Evolutionary conservation across 163 green algal species (phyloP).

Genomic region (Chlorella variabilis): DNA sequence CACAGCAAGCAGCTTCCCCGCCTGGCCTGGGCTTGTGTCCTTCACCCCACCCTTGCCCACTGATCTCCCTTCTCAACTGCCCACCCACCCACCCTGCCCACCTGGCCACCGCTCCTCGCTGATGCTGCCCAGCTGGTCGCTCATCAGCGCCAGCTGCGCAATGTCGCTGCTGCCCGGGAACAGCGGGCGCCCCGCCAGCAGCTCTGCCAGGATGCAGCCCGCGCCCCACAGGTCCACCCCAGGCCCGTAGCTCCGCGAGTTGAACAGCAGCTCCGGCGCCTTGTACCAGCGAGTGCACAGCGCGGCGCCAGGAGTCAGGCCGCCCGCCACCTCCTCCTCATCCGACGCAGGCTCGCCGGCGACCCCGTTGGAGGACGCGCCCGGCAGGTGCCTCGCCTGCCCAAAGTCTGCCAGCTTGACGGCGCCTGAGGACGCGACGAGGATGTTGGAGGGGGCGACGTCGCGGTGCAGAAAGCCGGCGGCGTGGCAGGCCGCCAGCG

Average conservation of each 20-base stretch:
- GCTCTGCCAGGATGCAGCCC: constrained; percentile 61
- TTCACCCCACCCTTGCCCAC: no score
- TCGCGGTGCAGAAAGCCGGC: constrained; percentile 75
- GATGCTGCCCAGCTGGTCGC: constrained; percentile 57
- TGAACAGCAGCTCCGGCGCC: constrained; percentile 68
- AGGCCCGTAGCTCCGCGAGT: constrained; percentile 44
- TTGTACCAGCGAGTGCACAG: constrained; percentile 71
- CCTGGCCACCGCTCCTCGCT: constrained; percentile 24
- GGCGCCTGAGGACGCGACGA: constrained; percentile 56
- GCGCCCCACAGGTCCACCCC: constrained; percentile 65
- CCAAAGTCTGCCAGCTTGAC: constrained; percentile 65
- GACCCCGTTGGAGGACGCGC: constrained; percentile 8
- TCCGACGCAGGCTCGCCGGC: no score
- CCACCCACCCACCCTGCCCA: background rate
- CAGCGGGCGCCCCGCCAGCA: constrained; percentile 70
- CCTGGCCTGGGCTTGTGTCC: no score
- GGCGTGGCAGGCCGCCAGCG: constrained; percentile 70
- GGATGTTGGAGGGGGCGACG: constrained; percentile 86
- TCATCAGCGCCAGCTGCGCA: constrained; percentile 69
- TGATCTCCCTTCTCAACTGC: no score
- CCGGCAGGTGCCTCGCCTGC: constrained; percentile 48
- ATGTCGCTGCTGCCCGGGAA: constrained; percentile 79
- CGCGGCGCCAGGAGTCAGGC: constrained; percentile 34
- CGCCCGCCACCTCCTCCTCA: background rate
- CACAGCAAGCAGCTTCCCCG: no score